Evolutionary conservation across 2,329 filamentous ascomycete species (phyloP).

Genomic region (Ploettnerulaceae sp.): DNA sequence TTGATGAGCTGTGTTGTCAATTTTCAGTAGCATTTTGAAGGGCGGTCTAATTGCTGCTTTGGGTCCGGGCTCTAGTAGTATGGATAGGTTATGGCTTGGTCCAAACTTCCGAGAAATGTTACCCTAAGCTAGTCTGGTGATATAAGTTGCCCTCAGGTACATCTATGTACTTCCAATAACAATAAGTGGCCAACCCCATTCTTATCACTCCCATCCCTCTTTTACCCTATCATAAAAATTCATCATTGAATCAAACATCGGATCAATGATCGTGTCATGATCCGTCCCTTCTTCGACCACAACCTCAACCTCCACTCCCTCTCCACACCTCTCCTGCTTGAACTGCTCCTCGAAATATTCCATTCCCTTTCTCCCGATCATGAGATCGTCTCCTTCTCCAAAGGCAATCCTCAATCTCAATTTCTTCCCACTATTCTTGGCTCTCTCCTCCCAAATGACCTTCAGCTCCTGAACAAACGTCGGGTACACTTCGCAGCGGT

Average conservation of each 20-base stretch:
- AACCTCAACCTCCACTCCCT: conserved; percentile 35
- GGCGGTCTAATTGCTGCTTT: no score
- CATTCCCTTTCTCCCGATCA: conserved; percentile 40
- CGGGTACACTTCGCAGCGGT: conserved; percentile 22
- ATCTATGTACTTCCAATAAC: background rate
- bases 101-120: no score
- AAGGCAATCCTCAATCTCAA: conserved; percentile 30
- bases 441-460: conserved; percentile 18
- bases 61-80: no score
- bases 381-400: conserved; percentile 35
- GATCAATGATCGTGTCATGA: conserved; percentile 36
- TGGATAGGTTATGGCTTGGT: no score
- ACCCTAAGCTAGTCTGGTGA: no score
- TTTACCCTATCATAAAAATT: conserved; percentile 11
- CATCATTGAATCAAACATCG: conserved; percentile 10
- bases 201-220: background rate
- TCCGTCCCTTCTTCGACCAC: conserved; percentile 33
- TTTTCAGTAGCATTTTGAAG: no score
- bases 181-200: no score
- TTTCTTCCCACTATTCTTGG: conserved; percentile 11
- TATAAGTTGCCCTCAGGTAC: no score
- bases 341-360: conserved; percentile 42
- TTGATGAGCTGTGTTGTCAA: no score
- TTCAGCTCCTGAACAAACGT: conserved; percentile 18
- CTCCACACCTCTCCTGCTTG: conserved; percentile 28